phyloP scores from a whole-genome alignment of 306 rosid species.

The Casuarina equisetifolia region DNA sequence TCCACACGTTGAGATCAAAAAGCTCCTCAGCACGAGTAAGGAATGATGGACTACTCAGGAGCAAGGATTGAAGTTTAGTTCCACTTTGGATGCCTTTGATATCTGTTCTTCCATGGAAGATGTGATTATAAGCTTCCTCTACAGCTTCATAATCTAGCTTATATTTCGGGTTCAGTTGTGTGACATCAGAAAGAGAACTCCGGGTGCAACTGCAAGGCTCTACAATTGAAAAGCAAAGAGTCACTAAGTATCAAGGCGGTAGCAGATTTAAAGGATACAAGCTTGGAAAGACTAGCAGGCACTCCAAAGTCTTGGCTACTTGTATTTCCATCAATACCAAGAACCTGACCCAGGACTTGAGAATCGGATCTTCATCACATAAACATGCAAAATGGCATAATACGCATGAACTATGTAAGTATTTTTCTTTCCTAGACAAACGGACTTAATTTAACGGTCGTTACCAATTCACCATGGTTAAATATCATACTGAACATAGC shows the following conservation, averaged over 20 bases:
- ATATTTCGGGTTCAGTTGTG: conserved; percentile 29
- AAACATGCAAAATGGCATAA: background rate
- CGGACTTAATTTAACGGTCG: background rate
- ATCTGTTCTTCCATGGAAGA: conserved; percentile 15
- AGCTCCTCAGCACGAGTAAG: conserved; percentile 56
- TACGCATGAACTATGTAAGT: conserved; percentile 1
- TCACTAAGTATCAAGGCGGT: background rate
- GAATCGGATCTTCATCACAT: background rate
- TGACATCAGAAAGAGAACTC: conserved; percentile 33
- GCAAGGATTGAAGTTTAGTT: conserved; percentile 44
- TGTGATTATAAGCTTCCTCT: conserved; percentile 35
- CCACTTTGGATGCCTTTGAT: conserved; percentile 13
- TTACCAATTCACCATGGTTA: conserved; percentile 9
- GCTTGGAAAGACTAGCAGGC: background rate
- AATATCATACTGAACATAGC: conserved; percentile 2
- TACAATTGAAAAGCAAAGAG: conserved; percentile 34
- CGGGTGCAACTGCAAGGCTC: conserved; percentile 37
- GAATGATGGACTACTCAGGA: conserved; percentile 62
- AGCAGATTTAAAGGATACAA: background rate
- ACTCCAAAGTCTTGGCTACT: background rate
- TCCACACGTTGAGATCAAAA: conserved; percentile 48
- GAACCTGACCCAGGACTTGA: background rate
- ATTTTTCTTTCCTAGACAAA: background rate
- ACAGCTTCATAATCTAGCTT: conserved; percentile 24
- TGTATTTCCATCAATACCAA: background rate